Base-by-base conservation (phyloP, 768 basidiomycete species). In the Piloderma croceum region DNA sequence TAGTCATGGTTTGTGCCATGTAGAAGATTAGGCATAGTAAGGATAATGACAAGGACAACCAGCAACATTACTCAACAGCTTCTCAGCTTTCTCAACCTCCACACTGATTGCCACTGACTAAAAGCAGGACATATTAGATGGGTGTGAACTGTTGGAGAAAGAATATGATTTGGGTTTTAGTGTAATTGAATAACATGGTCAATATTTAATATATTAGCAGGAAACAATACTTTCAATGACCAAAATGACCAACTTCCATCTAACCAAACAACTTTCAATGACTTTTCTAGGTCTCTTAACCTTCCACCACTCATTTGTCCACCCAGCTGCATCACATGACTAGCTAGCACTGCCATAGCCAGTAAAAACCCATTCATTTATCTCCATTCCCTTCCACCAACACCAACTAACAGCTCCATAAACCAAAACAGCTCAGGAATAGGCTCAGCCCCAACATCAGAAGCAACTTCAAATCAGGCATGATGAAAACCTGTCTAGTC, bases 51-150 rank as follows among this genome's bases (percentile, higher is more conserved):
- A 69, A 78, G 22, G 39, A 89, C 86, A 77, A 56, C 80, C 77
- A 7, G 63, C 67, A 17, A 85, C 61, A 15, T 70, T 63, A 11
- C 65, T 65, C 3, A 89, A 54, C 13, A 71, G 60, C 39, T 79
- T 79, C 17, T 68, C 61, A 2, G 81, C 80, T 37, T 65, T 69
- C 18, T 73, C 69, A 12, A 78, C 62, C 51, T 88, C 83, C 20
- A 61, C 55, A 40, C 65, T 60, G 3, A 69, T 57, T 13, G 48
- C 54, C 43, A 73, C 69, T 42, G 52, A 54, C 36, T 63, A 11
- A 92, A 63, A 3, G 90, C 91, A 0, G 81, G 77, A 44, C 79
- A 83, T 6, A 75, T 70, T 6, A 91, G 65, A 36, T 73, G 70
- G 2, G 83, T 74, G 3, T 92, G 66, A 5, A 77, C 88, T 89